Conservation (phyloP, 768 basidiomycete species). For the Harrya chromipes region DNA sequence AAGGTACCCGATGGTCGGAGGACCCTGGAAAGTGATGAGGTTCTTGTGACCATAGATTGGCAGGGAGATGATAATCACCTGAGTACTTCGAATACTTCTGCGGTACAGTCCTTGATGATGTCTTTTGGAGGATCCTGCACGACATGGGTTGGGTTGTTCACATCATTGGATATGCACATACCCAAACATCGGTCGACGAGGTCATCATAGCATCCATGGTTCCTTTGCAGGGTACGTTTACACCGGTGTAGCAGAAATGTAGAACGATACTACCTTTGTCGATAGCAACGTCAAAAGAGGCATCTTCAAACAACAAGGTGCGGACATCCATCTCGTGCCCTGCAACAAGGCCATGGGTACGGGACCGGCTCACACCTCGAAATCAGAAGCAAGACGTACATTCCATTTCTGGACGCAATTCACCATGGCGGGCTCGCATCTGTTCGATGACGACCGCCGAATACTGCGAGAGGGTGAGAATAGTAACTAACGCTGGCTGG, state of each 20-base stretch:
- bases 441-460: constrained; percentile 71
- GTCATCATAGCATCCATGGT: constrained; percentile 94
- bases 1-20: constrained; percentile 61
- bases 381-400: constrained; percentile 41
- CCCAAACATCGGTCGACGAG: constrained; percentile 79
- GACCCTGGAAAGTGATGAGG: constrained; percentile 41
- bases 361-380: background rate
- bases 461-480: constrained; percentile 46
- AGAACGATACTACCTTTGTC: constrained; percentile 59
- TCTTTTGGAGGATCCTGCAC: constrained; percentile 69
- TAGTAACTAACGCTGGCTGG: background rate
- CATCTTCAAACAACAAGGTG: constrained; percentile 51
- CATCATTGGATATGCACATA: constrained; percentile 25
- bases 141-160: background rate
- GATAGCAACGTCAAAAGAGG: constrained; percentile 73
- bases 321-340: constrained; percentile 88
- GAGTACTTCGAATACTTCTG: constrained; percentile 73
- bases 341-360: constrained; percentile 23
- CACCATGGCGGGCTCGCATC: constrained; percentile 57
- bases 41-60: background rate
- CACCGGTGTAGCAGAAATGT: background rate
- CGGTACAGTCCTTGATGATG: constrained; percentile 65
- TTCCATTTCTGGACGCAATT: constrained; percentile 60
- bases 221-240: constrained; percentile 32
- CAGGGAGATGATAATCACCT: constrained; percentile 39